Percentiles rank a stretch among this genome's conserved stretches.
Conservation (phyloP, 2,329 filamentous ascomycete genomes). For the Pseudodiploospora longispora region DNA sequence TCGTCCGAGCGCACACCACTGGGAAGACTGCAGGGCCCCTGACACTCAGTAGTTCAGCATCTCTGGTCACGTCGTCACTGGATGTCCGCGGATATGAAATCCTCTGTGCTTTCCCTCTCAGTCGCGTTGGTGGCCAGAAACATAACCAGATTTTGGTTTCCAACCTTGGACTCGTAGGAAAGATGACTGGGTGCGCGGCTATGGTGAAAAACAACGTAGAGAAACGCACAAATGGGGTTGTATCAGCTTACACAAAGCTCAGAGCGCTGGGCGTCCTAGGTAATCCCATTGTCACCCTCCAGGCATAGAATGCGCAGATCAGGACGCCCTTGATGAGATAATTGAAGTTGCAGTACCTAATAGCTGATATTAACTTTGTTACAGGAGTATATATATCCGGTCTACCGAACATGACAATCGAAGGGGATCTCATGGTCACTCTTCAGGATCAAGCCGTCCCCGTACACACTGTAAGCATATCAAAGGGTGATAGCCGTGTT, state of each 20-base stretch:
- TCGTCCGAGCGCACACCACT: constrained; percentile 64
- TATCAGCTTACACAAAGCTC: constrained; percentile 59
- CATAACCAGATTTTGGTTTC: constrained; percentile 44
- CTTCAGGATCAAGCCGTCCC: constrained; percentile 68
- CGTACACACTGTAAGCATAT: constrained; percentile 53
- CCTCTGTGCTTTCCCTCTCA: constrained; percentile 63
- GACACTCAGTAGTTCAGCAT: constrained; percentile 30
- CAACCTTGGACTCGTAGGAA: constrained; percentile 69
- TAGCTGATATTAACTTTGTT: not conserved
- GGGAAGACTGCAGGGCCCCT: constrained; percentile 52
- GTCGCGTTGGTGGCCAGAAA: constrained; percentile 40
- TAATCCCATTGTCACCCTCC: constrained; percentile 22
- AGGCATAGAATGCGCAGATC: too few relatives aligned
- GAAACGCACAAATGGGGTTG: constrained; percentile 44
- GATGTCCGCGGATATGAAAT: constrained; percentile 69
- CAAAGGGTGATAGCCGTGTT: constrained; percentile 45
- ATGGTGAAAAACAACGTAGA: constrained; percentile 56
- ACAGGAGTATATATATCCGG: constrained; percentile 67
- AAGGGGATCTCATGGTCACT: constrained; percentile 62
- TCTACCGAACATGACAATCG: constrained; percentile 51
- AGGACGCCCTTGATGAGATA: not conserved
- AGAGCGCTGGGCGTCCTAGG: constrained; percentile 75
- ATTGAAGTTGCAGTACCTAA: constrained; percentile 1
- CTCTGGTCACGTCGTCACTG: constrained; percentile 56
- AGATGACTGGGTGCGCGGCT: constrained; percentile 84